A percentile compares a stretch with the other conserved stretches of the same genome.
Evolutionary conservation across 352 stramenopile genomes (phyloP).

Genomic region (Lagenidium sp.): DNA sequence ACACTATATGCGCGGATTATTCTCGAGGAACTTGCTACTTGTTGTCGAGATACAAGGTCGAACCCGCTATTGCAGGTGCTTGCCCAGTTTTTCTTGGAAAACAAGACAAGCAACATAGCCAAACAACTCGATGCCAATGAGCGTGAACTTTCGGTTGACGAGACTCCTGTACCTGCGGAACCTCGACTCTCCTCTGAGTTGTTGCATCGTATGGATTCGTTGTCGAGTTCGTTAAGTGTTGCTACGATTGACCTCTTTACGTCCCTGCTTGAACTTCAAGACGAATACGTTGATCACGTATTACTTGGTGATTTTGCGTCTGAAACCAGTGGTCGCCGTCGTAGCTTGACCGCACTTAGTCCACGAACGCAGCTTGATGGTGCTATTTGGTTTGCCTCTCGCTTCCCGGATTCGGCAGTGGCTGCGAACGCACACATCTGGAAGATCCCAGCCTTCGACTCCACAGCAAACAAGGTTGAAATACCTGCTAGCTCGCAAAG

Average conservation of each 20-base stretch:
- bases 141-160: conserved; percentile 1
- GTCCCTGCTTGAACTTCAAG: conserved; percentile 55
- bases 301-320: conserved; percentile 22
- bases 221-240: conserved; percentile 73
- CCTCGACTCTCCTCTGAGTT: conserved; percentile 60
- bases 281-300: conserved; percentile 43
- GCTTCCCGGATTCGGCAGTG: conserved; percentile 70
- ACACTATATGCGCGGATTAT: conserved; percentile 75
- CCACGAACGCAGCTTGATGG: conserved; percentile 1
- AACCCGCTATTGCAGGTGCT: conserved; percentile 75
- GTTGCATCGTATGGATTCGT: conserved; percentile 70
- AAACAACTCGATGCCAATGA: not conserved
- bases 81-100: conserved; percentile 69
- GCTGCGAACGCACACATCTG: conserved; percentile 72
- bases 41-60: conserved; percentile 46
- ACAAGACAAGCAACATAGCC: not conserved
- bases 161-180: too few relatives aligned
- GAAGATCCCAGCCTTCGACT: conserved; percentile 67
- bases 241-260: conserved; percentile 80
- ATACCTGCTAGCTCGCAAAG: conserved; percentile 27
- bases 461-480: conserved; percentile 29
- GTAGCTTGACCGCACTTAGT: conserved; percentile 15
- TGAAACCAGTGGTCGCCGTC: not conserved
- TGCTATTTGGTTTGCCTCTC: conserved; percentile 72
- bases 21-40: conserved; percentile 71